Evolutionary conservation across 176 grass and related monocot species (phyloP), one percentile per base, ranked within the genome.

Genomic region (Leersia perrieri): DNA sequence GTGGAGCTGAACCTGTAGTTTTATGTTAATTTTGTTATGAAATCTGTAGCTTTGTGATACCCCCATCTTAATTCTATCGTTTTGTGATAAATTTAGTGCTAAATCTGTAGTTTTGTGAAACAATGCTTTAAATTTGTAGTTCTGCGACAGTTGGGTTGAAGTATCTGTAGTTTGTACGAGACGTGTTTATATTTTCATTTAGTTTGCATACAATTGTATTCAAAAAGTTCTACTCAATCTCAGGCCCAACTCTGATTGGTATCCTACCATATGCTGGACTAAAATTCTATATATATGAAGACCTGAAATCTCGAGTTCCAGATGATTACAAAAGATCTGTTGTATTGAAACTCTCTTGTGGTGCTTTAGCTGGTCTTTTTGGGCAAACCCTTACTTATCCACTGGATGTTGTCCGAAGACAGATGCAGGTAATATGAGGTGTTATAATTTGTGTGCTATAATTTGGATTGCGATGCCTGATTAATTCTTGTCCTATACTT

Each of bases 341-440:
- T 28, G 27, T 83, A 69, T 58, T 98, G 63, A 91, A 92, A 61
- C 90, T 98, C 33, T 84, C 96, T 78, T 95, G 90, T 55, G 95
- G 95, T 80, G 95, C 95, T 77, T 89, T 95, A 88, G 92, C 95
- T 88, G 95, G 92, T 85, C 83, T 98, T 68, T 98, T 98, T 80
- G 95, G 95, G 33, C 95, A 98, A 75, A 95, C 95, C 72, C 95
- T 95, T 60, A 98, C 95, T 73, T 98, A 98, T 72, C 95, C 95
- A 8, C 66, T 98, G 49, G 90, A 98, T 93, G 95, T 98, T 80
- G 88, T 98, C 79, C 89, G 95, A 75, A 88, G 95, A 85, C 95
- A 98, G 83, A 98, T 95, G 95, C 95, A 98, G 88, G 95, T 93
- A n/a, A n/a, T n/a, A n/a, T n/a, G n/a, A n/a, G n/a, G n/a, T n/a